Evolutionary conservation across 768 basidiomycete genomes (phyloP).

Genomic region (Plicaturopsis crispa): DNA sequence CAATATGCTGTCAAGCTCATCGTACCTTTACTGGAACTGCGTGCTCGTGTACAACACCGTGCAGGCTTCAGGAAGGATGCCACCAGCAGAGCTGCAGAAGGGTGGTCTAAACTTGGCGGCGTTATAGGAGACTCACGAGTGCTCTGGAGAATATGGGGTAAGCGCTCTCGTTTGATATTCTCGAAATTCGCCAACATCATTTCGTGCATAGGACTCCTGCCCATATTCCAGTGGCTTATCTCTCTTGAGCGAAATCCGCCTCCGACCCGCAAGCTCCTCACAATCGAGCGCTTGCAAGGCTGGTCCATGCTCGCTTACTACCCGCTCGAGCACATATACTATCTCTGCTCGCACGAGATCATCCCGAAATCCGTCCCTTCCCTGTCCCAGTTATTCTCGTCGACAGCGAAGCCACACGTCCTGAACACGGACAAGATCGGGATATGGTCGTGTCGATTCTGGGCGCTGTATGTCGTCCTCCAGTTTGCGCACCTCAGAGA

Average conservation of each 20-base stretch:
- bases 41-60: conserved; percentile 62
- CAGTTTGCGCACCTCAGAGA: conserved; percentile 70
- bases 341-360: conserved; percentile 52
- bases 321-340: conserved; percentile 72
- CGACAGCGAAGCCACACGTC: conserved; percentile 30
- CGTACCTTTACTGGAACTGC: conserved; percentile 54
- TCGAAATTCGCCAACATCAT: conserved; percentile 1
- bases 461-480: conserved; percentile 72
- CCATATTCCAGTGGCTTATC: conserved; percentile 75
- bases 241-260: conserved; percentile 65
- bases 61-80: conserved; percentile 50
- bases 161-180: conserved; percentile 11
- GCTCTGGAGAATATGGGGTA: conserved; percentile 78
- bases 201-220: conserved; percentile 50
- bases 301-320: conserved; percentile 73
- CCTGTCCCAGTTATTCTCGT: conserved; percentile 33
- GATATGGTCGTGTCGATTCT: conserved; percentile 74
- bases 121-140: conserved; percentile 62
- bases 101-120: conserved; percentile 45
- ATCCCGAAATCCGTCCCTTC: conserved; percentile 48
- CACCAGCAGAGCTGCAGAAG: conserved; percentile 44
- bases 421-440: conserved; percentile 42
- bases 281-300: conserved; percentile 72
- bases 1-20: conserved; percentile 70
- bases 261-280: conserved; percentile 62